phyloP scores from a whole-genome alignment of 1,284 basidiomycete species.

The Papiliotrema terrestris region DNA sequence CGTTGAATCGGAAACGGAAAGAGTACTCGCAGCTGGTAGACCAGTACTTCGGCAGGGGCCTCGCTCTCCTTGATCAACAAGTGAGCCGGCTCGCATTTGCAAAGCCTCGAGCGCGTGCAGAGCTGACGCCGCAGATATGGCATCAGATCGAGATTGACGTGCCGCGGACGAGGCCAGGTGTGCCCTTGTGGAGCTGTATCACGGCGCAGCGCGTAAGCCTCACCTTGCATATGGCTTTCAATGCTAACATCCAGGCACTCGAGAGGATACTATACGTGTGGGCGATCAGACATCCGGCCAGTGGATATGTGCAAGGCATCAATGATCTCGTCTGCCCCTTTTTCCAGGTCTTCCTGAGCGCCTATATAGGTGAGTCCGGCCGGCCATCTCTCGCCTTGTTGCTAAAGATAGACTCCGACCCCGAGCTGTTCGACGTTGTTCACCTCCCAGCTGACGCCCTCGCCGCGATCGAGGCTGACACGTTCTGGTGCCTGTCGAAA shows the following conservation, averaged over 20 bases:
- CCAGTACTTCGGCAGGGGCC: slow-evolving; percentile 82
- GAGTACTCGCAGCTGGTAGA: slow-evolving; percentile 89
- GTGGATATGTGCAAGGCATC: slow-evolving; percentile 95
- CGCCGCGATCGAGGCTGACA: slow-evolving; percentile 85
- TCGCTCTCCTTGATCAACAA: slow-evolving; percentile 75
- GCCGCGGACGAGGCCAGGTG: slow-evolving; percentile 87
- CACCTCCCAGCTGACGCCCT: slow-evolving; percentile 67
- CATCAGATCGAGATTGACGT: slow-evolving; percentile 98
- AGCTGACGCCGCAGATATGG: slow-evolving; percentile 64
- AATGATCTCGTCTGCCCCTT: slow-evolving; percentile 95
- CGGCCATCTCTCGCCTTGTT: background rate
- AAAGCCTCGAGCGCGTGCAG: background rate
- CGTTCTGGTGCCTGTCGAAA: slow-evolving; percentile 93
- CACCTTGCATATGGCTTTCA: slow-evolving; percentile 1
- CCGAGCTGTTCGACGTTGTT: slow-evolving; percentile 77
- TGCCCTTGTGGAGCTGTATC: slow-evolving; percentile 80
- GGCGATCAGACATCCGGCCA: slow-evolving; percentile 95
- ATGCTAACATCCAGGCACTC: slow-evolving; percentile 59
- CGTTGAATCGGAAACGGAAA: slow-evolving; percentile 80
- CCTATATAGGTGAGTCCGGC: slow-evolving; percentile 70
- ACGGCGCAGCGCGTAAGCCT: slow-evolving; percentile 71
- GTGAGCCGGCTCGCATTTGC: slow-evolving; percentile 17
- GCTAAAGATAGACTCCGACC: slow-evolving; percentile 60
- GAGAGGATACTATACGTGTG: slow-evolving; percentile 94
- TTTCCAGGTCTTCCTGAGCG: slow-evolving; percentile 80